These are phyloP conservation scores for Nepenthes mirabilis DNA, from an alignment of 148 eudicot genomes.

Conservation along the genomic window DNA sequence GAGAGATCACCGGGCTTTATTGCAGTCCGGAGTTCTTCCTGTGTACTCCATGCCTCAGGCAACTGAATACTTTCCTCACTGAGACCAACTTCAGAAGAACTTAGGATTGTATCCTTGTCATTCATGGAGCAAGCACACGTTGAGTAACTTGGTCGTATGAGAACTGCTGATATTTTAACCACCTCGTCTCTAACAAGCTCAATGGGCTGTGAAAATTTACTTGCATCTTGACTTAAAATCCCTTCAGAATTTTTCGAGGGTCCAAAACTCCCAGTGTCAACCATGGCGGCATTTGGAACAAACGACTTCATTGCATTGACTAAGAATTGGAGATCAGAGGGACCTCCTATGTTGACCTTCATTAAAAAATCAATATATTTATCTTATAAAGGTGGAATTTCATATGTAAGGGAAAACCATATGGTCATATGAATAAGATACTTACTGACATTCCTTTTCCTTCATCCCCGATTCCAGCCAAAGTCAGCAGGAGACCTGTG, in stretches of 20 bases:
- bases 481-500: conserved; percentile 77
- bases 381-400: neutral
- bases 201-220: conserved; percentile 33
- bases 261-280: conserved; percentile 79
- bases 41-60: conserved; percentile 5
- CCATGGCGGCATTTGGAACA: conserved; percentile 96
- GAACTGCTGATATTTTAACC: conserved; percentile 81
- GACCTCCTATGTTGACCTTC: conserved; percentile 89
- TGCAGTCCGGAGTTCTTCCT: conserved; percentile 9
- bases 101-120: neutral
- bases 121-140: neutral
- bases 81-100: conserved; percentile 5
- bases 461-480: conserved; percentile 88
- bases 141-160: conserved; percentile 36
- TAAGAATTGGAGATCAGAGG: conserved; percentile 62
- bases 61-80: conserved; percentile 3
- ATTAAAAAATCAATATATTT: conserved; percentile 10
- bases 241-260: conserved; percentile 25
- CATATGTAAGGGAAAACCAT: conserved; percentile 9
- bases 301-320: conserved; percentile 79
- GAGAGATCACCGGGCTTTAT: conserved; percentile 70
- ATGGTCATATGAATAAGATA: conserved; percentile 10
- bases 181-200: conserved; percentile 70
- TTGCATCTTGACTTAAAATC: conserved; percentile 16
- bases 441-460: conserved; percentile 79